Percentiles rank a stretch among this genome's conserved stretches.
phyloP scores from a whole-genome alignment of 306 rosid species.

The Mimosa pudica region DNA sequence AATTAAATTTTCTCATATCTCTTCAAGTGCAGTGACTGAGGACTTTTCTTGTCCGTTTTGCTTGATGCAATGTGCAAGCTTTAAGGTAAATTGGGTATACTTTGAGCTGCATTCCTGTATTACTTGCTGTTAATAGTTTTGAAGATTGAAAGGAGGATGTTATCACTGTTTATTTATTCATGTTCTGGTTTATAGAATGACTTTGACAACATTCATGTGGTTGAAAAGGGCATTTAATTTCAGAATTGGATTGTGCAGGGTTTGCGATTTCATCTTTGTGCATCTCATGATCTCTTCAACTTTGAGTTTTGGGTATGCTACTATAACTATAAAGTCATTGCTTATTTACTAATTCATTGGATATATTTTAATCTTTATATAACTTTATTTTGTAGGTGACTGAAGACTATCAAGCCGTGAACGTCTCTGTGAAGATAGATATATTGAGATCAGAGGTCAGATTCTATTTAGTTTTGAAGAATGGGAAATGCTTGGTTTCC shows the following conservation, averaged over 20 bases:
- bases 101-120: slow-evolving; percentile 22
- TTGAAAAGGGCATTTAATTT: slow-evolving; percentile 1
- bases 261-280: slow-evolving; percentile 84
- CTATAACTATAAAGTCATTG: slow-evolving; percentile 38
- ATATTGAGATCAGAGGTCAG: slow-evolving; percentile 27
- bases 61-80: slow-evolving; percentile 86
- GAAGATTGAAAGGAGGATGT: slow-evolving; percentile 23
- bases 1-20: slow-evolving; percentile 35
- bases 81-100: slow-evolving; percentile 71
- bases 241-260: slow-evolving; percentile 59
- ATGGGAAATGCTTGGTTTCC: neutral
- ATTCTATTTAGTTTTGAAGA: neutral
- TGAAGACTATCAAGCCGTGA: slow-evolving; percentile 94
- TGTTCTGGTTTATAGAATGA: neutral
- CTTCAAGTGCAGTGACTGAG: slow-evolving; percentile 76
- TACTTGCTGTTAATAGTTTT: slow-evolving; percentile 6
- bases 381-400: slow-evolving; percentile 70
- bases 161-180: neutral
- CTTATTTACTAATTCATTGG: slow-evolving; percentile 39
- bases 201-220: neutral
- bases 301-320: slow-evolving; percentile 92
- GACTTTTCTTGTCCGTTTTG: slow-evolving; percentile 94
- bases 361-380: slow-evolving; percentile 41
- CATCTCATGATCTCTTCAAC: slow-evolving; percentile 96
- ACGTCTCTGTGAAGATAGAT: slow-evolving; percentile 76